A percentile compares a stretch with the other conserved stretches of the same genome.
Conservation (phyloP, 208 protist genomes). For the Endotrypanum monterogeii region DNA sequence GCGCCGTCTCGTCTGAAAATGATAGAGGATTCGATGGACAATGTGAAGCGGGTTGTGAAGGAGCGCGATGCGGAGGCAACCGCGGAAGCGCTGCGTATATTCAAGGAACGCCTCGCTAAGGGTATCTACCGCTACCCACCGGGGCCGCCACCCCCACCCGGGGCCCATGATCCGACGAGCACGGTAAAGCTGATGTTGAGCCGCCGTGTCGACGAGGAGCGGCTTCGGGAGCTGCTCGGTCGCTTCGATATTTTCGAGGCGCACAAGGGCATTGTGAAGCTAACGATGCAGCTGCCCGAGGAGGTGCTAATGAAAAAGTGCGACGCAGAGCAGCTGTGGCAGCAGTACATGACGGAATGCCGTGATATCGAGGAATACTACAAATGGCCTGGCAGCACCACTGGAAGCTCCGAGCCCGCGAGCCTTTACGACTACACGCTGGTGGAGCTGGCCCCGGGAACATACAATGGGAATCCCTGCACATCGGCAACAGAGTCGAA, state of each 20-base stretch:
- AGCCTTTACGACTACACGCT: slow-evolving; percentile 75
- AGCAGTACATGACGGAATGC: slow-evolving; percentile 67
- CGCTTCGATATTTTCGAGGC: slow-evolving; percentile 80
- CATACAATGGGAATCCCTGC: slow-evolving; percentile 26
- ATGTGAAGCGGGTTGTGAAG: slow-evolving; percentile 76
- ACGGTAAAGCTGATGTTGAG: slow-evolving; percentile 74
- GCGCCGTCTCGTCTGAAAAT: slow-evolving; percentile 85
- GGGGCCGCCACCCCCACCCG: slow-evolving; percentile 78
- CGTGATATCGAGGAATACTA: slow-evolving; percentile 81
- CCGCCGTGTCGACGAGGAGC: slow-evolving; percentile 59
- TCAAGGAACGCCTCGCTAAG: slow-evolving; percentile 65
- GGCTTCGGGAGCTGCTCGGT: slow-evolving; percentile 77
- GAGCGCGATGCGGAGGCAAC: slow-evolving; percentile 86
- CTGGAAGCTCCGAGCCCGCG: slow-evolving; percentile 4
- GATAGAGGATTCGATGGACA: slow-evolving; percentile 83
- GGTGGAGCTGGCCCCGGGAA: slow-evolving; percentile 80
- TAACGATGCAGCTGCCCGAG: slow-evolving; percentile 66
- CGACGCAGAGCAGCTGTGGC: slow-evolving; percentile 83
- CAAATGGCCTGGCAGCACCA: slow-evolving; percentile 49
- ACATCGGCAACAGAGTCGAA: slow-evolving; percentile 2
- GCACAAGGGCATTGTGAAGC: slow-evolving; percentile 82
- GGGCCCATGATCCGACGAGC: slow-evolving; percentile 52
- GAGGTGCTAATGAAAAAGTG: slow-evolving; percentile 68
- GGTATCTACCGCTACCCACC: slow-evolving; percentile 86
- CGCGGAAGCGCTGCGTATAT: slow-evolving; percentile 58